Evolutionary conservation across 345 rosid species (phyloP), one percentile per base, ranked within the genome.

Genomic region (Gossypium australe): DNA sequence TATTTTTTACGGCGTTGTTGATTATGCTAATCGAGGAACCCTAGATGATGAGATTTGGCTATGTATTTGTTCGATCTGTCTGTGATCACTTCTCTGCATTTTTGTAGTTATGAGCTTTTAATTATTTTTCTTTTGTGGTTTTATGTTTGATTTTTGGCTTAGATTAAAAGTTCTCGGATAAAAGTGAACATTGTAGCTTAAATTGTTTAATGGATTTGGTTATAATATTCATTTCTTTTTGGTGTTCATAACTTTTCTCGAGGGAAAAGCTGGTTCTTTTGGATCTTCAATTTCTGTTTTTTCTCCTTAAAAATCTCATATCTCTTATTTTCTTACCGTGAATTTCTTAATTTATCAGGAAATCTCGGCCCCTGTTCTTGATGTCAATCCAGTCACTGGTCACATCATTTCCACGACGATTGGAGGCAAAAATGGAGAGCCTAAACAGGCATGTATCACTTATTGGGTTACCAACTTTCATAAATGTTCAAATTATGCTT

Each of bases 391-490:
- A 7, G 95, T 92, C 45, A 92, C 97, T 8, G 97, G 97, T 43
- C 97, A 92, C 71, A 90, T 92, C 13, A 92, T 92, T 69, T 90
- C 97, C 55, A 92, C 97, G 24, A 92, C 97, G 4, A 90, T 92
- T 41, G 97, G 97, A 45, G 97, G 97, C 12, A 90, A 92, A 85
- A 92, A 90, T 77, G 97, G 97, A 60, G 97, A 92, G 76, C 97
- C 97, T 3, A 92, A 92, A 62, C 94, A 87, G 87, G 97, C 48
- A 12, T 43, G 24, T 62, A 9, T 47, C 7, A 34, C 41, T 43
- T 38, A 22, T 27, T n/a, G 17, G 11, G 14, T 41, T 4, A 14
- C 16, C 2, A 17, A 3, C 9, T 44, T 43, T 25, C 10, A 10
- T 18, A 2, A 63, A 10, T 47, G 53, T 20, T 44, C 20, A 3